Conservation (phyloP, 176 grass and related monocot genomes). For the Ananas comosus region DNA sequence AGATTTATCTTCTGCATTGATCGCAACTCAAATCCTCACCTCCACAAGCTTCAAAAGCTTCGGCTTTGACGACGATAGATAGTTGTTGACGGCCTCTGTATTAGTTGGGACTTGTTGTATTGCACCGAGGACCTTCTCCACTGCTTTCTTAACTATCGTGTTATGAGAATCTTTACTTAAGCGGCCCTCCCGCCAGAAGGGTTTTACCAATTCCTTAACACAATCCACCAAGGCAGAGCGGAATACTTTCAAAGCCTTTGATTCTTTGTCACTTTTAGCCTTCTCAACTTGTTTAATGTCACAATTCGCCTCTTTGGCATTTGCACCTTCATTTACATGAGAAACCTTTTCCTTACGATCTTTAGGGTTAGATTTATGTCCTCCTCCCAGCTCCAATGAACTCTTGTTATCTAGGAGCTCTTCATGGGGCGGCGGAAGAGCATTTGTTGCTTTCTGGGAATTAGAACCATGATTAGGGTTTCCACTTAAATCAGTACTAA, state of each 20-base stretch:
- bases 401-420: conserved; percentile 15
- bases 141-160: conserved; percentile 47
- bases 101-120: conserved; percentile 39
- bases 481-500: conserved; percentile 8
- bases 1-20: neutral
- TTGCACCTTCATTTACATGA: conserved; percentile 21
- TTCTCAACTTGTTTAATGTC: conserved; percentile 7
- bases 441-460: conserved; percentile 18
- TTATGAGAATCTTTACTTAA: conserved; percentile 61
- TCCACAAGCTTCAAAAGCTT: conserved; percentile 57
- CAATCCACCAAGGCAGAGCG: conserved; percentile 50
- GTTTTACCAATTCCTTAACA: conserved; percentile 65
- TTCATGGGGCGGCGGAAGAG: neutral
- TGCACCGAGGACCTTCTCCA: conserved; percentile 45
- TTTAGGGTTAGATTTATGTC: conserved; percentile 17
- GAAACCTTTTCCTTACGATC: conserved; percentile 13
- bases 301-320: conserved; percentile 9
- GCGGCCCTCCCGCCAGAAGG: conserved; percentile 51
- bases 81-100: conserved; percentile 29
- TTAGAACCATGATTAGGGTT: neutral
- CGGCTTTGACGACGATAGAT: conserved; percentile 22
- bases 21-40: conserved; percentile 21
- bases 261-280: conserved; percentile 15
- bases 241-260: conserved; percentile 11
- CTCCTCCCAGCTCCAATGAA: conserved; percentile 23